phyloP scores from a whole-genome alignment of 225 moss, liverwort and hornwort species.

The Lunularia cruciata region DNA sequence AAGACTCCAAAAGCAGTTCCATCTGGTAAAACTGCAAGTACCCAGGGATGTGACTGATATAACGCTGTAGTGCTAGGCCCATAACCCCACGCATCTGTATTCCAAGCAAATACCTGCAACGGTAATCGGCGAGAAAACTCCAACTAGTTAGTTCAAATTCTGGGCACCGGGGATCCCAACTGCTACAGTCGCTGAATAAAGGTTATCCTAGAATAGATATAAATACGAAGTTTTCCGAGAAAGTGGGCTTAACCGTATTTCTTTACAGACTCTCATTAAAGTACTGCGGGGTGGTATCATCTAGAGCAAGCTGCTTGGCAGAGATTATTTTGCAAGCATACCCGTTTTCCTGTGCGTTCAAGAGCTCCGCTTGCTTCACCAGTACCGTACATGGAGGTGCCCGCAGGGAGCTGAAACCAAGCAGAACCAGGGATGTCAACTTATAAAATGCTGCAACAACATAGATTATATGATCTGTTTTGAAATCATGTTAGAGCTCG shows the following conservation, averaged over 20 bases:
- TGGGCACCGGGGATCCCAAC: neutral
- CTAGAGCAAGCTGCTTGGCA: neutral
- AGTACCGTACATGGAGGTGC: slow-evolving; percentile 84
- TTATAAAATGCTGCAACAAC: neutral
- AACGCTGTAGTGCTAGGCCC: slow-evolving; percentile 69
- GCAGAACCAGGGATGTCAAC: neutral
- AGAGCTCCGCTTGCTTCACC: slow-evolving; percentile 77
- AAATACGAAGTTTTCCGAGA: too few species aligned
- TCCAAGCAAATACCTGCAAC: slow-evolving; percentile 80
- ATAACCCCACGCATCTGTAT: slow-evolving; percentile 97
- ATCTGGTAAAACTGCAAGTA: slow-evolving; percentile 71
- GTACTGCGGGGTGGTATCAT: neutral
- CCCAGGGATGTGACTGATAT: slow-evolving; percentile 96
- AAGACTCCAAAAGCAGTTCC: slow-evolving; percentile 83
- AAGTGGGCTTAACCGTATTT: too few species aligned
- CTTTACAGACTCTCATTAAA: neutral
- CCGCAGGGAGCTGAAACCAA: slow-evolving; percentile 60
- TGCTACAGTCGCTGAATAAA: neutral
- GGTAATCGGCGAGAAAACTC: neutral
- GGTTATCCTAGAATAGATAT: too few species aligned
- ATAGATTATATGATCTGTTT: too few species aligned
- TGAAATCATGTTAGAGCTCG: too few species aligned
- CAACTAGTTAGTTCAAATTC: neutral
- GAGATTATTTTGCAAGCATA: slow-evolving; percentile 15
- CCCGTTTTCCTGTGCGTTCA: slow-evolving; percentile 85